Evolutionary conservation across 2,329 filamentous ascomycete species (phyloP).

Genomic region (Monosporascus sp.): DNA sequence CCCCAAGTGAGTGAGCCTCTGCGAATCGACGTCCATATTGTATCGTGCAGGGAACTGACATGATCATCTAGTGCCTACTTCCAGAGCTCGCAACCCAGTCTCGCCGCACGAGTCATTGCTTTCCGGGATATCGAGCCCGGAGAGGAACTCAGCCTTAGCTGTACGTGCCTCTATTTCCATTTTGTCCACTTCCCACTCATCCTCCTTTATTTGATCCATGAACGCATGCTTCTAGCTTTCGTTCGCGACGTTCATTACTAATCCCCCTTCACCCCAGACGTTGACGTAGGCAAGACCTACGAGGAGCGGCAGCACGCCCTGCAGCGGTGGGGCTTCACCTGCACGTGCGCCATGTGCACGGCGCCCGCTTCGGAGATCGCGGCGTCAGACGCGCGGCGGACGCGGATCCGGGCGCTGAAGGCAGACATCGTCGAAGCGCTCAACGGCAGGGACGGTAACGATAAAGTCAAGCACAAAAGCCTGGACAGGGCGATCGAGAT

Average conservation of each 20-base stretch:
- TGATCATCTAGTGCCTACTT: constrained; percentile 23
- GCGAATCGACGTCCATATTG: not conserved
- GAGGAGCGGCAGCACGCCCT: constrained; percentile 21
- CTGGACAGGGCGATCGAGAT: constrained; percentile 18
- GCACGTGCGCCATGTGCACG: constrained; percentile 27
- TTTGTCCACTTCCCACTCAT: not conserved
- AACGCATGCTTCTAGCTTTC: too few species aligned
- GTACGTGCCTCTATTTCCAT: constrained; percentile 5
- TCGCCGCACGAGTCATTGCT: constrained; percentile 20
- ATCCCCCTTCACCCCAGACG: constrained; percentile 15
- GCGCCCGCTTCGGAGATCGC: constrained; percentile 17
- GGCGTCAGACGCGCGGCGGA: constrained; percentile 26
- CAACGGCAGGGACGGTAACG: constrained; percentile 18
- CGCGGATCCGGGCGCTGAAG: constrained; percentile 21
- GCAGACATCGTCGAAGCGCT: constrained; percentile 21
- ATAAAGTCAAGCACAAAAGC: not conserved
- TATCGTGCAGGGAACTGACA: not conserved
- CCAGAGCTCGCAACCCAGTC: constrained; percentile 22
- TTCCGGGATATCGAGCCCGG: constrained; percentile 18
- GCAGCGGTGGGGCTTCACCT: constrained; percentile 29
- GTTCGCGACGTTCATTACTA: not conserved
- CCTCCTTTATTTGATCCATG: not conserved
- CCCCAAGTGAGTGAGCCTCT: constrained; percentile 25
- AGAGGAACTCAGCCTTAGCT: constrained; percentile 23
- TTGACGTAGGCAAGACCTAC: constrained; percentile 23